These are phyloP conservation scores for Colletotrichum limetticola DNA, from an alignment of 2,329 filamentous ascomycete species.

Conservation along the genomic window DNA sequence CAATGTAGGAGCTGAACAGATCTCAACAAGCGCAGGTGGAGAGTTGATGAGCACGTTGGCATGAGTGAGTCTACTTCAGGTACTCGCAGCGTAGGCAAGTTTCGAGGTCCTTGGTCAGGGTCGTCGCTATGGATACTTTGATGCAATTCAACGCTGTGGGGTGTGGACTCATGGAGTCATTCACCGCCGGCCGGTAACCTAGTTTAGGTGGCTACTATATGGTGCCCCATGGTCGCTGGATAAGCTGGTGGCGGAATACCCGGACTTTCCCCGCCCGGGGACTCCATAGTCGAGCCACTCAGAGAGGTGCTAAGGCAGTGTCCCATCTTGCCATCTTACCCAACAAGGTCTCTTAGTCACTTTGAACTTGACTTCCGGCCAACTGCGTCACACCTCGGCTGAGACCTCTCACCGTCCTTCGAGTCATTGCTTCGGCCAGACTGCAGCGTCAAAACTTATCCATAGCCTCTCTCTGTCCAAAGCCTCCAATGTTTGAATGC, in stretches of 20 bases:
- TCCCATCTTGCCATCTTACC: background rate
- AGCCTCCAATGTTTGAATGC: background rate
- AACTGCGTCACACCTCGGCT: constrained; percentile 28
- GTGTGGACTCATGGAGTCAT: constrained; percentile 15
- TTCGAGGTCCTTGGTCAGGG: background rate
- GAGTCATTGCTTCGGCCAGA: constrained; percentile 4
- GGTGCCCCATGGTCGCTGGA: background rate
- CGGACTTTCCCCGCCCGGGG: constrained; percentile 27
- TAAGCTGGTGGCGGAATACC: constrained; percentile 3
- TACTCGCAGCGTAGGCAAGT: background rate
- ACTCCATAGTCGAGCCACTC: constrained; percentile 11
- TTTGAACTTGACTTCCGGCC: background rate
- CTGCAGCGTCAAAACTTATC: constrained; percentile 11
- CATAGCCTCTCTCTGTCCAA: background rate
- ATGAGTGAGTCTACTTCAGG: background rate
- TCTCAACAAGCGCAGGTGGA: background rate
- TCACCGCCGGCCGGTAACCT: background rate
- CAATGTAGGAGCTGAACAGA: background rate
- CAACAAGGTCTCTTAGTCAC: background rate
- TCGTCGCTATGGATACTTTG: background rate
- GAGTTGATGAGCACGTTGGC: no score
- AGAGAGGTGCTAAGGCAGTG: background rate
- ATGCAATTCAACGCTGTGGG: background rate
- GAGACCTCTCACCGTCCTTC: constrained; percentile 22
- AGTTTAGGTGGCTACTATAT: background rate